phyloP scores from a whole-genome alignment of 176 grass and related monocot genomes.

The Stipa capillata region DNA sequence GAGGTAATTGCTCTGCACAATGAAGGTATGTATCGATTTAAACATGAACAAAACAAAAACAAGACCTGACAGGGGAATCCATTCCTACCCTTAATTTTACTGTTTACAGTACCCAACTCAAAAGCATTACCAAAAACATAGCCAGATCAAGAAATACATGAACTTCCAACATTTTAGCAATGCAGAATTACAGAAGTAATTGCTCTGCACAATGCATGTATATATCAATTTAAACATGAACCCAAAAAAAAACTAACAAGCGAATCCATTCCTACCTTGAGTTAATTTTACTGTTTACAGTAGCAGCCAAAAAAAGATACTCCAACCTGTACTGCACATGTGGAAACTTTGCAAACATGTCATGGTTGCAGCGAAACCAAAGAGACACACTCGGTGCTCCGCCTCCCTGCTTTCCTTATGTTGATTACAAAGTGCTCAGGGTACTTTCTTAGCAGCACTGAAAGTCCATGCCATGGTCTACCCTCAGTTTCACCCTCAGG shows the following conservation, averaged over 20 bases:
- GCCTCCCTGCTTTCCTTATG: conserved; percentile 41
- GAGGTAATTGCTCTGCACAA: not conserved
- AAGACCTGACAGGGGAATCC: not conserved
- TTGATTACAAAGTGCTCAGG: conserved; percentile 72
- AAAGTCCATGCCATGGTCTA: conserved; percentile 68
- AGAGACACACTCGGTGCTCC: conserved; percentile 64
- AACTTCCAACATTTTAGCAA: not conserved
- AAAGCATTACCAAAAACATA: no score
- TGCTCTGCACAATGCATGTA: not conserved
- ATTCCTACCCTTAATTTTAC: not conserved
- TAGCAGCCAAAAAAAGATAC: not conserved
- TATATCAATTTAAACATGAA: not conserved
- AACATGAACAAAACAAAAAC: not conserved
- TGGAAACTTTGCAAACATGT: not conserved
- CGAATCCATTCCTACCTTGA: not conserved
- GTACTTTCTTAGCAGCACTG: conserved; percentile 63
- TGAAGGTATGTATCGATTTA: not conserved
- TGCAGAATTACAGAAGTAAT: not conserved
- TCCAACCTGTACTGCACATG: conserved; percentile 5
- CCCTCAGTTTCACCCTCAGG: conserved; percentile 37
- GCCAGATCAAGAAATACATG: not conserved
- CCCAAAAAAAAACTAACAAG: not conserved
- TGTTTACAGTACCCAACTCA: no score
- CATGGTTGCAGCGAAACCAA: conserved; percentile 55
- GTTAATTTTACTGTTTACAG: not conserved